Evolutionary conservation across 2,329 filamentous ascomycete species (phyloP).

Genomic region (Neonectria punicea): DNA sequence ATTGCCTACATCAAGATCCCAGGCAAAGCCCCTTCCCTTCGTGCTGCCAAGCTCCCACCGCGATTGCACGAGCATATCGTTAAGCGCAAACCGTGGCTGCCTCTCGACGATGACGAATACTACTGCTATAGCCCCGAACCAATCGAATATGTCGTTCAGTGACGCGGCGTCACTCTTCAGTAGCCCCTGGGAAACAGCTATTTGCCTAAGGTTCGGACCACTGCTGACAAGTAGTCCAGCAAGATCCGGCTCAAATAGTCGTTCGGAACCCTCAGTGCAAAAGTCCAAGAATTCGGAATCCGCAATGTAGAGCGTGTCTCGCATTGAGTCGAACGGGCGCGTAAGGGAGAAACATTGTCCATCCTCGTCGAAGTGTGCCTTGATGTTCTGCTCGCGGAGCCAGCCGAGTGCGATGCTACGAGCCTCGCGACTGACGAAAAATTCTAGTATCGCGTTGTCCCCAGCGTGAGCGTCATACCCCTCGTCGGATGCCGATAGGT

Average conservation of each 20-base stretch:
- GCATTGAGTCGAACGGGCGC: slow-evolving; percentile 7
- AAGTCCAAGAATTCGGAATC: neutral
- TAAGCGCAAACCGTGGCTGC: neutral
- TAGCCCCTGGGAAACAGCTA: slow-evolving; percentile 6
- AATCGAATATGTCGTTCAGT: neutral
- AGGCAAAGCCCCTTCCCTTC: neutral
- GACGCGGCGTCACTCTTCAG: neutral
- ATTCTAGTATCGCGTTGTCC: slow-evolving; percentile 9
- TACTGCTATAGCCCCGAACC: neutral
- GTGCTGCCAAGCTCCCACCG: slow-evolving; percentile 14
- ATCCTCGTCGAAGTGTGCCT: neutral
- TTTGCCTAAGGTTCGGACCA: neutral
- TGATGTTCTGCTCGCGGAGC: neutral
- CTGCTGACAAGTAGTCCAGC: neutral
- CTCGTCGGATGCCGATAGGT: neutral
- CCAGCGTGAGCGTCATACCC: neutral
- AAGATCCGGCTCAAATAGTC: neutral
- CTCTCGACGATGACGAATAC: slow-evolving; percentile 13
- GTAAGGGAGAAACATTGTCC: neutral
- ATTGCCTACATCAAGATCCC: neutral
- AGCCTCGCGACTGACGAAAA: slow-evolving; percentile 21
- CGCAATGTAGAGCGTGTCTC: slow-evolving; percentile 25
- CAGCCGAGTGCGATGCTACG: slow-evolving; percentile 11
- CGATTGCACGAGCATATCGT: neutral
- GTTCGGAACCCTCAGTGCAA: neutral